phyloP scores from a whole-genome alignment of 257 asterid genomes.

The Leonotis leonurus region DNA sequence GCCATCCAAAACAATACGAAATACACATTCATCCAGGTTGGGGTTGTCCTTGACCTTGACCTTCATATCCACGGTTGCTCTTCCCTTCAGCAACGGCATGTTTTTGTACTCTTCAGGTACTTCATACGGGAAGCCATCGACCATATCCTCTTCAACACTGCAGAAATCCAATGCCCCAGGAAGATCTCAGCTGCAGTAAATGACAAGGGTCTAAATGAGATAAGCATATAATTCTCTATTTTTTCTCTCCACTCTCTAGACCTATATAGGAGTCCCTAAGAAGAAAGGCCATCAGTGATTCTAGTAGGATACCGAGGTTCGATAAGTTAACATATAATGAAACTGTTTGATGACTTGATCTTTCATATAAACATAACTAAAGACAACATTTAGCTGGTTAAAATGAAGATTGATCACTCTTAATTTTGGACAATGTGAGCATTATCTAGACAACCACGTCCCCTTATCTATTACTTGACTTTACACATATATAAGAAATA shows the following conservation, averaged over 20 bases:
- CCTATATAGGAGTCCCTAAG: conserved; percentile 9
- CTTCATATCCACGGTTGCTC: conserved; percentile 98
- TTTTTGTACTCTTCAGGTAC: conserved; percentile 82
- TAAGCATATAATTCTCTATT: conserved; percentile 23
- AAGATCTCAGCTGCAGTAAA: conserved; percentile 99
- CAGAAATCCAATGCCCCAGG: conserved; percentile 99
- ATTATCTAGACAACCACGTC: background rate
- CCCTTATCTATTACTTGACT: background rate
- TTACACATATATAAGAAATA: background rate
- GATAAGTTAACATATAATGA: background rate
- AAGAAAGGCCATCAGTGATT: background rate
- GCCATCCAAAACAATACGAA: conserved; percentile 88
- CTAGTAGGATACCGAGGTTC: background rate
- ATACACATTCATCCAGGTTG: conserved; percentile 62
- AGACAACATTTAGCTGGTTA: background rate
- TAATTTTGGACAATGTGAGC: background rate
- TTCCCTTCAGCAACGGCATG: conserved; percentile 93
- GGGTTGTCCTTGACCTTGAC: conserved; percentile 96
- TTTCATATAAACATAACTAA: background rate
- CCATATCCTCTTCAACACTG: conserved; percentile 99
- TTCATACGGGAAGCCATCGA: conserved; percentile 94
- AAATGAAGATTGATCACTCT: background rate
- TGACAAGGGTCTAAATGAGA: conserved; percentile 92
- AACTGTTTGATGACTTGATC: background rate
- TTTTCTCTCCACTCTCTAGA: conserved; percentile 26